Percentiles rank a stretch among this genome's conserved stretches.
Conservation (phyloP, 192 early-diverging fungal genomes). For the Spizellomyces punctatus region DNA sequence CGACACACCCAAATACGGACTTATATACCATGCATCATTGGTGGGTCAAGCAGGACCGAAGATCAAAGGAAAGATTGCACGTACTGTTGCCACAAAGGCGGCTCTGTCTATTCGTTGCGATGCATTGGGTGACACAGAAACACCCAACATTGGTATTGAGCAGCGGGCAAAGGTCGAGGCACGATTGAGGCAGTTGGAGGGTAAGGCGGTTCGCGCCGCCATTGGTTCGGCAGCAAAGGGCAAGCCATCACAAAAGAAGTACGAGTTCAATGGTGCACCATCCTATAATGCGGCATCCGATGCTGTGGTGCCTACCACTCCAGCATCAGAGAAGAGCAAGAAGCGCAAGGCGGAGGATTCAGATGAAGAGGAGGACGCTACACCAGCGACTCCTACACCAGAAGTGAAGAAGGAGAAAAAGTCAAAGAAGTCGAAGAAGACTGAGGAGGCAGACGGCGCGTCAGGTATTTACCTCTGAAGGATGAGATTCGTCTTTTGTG, state of each 20-base stretch:
- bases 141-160: constrained; percentile 80
- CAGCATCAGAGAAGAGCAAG: constrained; percentile 46
- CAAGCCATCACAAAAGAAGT: constrained; percentile 68
- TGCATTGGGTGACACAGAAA: constrained; percentile 71
- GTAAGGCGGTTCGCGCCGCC: constrained; percentile 56
- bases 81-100: constrained; percentile 90
- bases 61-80: constrained; percentile 98
- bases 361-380: constrained; percentile 44
- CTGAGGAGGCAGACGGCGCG: constrained; percentile 25
- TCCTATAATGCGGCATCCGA: constrained; percentile 53
- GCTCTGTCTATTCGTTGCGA: constrained; percentile 89
- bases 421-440: constrained; percentile 49
- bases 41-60: constrained; percentile 94
- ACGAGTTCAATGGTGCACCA: constrained; percentile 49
- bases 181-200: constrained; percentile 88
- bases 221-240: constrained; percentile 71
- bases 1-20: constrained; percentile 97
- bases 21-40: constrained; percentile 95
- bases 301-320: constrained; percentile 39
- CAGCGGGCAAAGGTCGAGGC: constrained; percentile 85
- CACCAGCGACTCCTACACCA: constrained; percentile 50
- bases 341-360: constrained; percentile 46
- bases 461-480: constrained; percentile 13
- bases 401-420: constrained; percentile 50
- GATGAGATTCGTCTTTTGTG: constrained; percentile 14